Conservation (phyloP, 2,329 filamentous ascomycete species). For the Calonectria naviculata region DNA sequence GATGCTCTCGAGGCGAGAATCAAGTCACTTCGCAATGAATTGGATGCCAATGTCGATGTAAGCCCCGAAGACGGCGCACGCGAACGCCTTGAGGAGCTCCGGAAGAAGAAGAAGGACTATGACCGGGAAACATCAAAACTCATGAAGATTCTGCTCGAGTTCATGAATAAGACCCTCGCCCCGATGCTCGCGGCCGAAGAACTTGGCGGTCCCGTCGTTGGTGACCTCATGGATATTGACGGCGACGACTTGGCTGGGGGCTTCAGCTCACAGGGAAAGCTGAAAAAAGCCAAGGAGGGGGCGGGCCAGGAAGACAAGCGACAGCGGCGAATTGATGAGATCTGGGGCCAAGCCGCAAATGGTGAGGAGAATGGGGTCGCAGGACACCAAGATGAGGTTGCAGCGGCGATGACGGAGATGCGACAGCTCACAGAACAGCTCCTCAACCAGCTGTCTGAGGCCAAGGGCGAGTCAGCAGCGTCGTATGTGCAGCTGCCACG, state of each 20-base stretch:
- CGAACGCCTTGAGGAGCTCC: slow-evolving; percentile 71
- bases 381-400: slow-evolving; percentile 56
- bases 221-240: slow-evolving; percentile 75
- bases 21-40: slow-evolving; percentile 65
- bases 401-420: slow-evolving; percentile 67
- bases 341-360: slow-evolving; percentile 60
- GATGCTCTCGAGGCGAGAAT: slow-evolving; percentile 68
- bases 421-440: slow-evolving; percentile 69
- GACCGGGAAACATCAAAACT: slow-evolving; percentile 70
- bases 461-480: slow-evolving; percentile 64
- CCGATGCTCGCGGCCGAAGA: slow-evolving; percentile 85
- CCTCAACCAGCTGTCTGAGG: slow-evolving; percentile 67
- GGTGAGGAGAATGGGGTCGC: slow-evolving; percentile 20
- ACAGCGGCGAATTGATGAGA: slow-evolving; percentile 72
- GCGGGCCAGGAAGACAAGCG: slow-evolving; percentile 58
- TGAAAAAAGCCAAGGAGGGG: slow-evolving; percentile 58
- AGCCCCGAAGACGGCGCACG: slow-evolving; percentile 70
- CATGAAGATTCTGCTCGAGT: slow-evolving; percentile 72
- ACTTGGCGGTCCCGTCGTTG: slow-evolving; percentile 84
- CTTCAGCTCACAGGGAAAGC: slow-evolving; percentile 69
- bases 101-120: slow-evolving; percentile 68
- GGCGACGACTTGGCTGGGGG: slow-evolving; percentile 68
- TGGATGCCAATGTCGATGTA: slow-evolving; percentile 67
- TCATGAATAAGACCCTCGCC: slow-evolving; percentile 78
- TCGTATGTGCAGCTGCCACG: slow-evolving; percentile 68